Percentiles rank a stretch among this genome's conserved stretches.
Evolutionary conservation across 768 basidiomycete genomes (phyloP).

Genomic region (Lentinula aciculospora): DNA sequence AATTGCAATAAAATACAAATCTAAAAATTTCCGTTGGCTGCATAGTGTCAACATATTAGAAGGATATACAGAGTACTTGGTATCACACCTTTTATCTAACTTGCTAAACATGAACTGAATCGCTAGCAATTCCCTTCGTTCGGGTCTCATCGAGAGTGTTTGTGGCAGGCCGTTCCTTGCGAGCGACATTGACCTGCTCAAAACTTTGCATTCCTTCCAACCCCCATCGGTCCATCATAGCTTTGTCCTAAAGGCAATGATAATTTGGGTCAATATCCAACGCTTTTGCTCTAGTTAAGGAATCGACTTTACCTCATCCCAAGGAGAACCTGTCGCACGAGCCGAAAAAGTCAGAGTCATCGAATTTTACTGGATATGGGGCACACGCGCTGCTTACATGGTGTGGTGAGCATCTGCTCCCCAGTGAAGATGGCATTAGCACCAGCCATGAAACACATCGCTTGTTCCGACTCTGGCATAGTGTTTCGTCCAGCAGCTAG

Average conservation of each 20-base stretch:
- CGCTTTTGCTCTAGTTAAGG: neutral
- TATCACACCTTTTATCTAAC: neutral
- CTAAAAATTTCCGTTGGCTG: neutral
- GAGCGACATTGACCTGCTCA: constrained; percentile 59
- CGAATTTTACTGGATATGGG: neutral
- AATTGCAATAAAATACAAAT: neutral
- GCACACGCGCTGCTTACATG: constrained; percentile 53
- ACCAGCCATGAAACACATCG: constrained; percentile 98
- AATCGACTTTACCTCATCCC: constrained; percentile 69
- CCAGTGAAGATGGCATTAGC: constrained; percentile 99
- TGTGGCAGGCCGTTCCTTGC: constrained; percentile 40
- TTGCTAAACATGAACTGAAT: neutral
- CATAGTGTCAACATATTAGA: neutral
- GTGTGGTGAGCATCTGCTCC: constrained; percentile 95
- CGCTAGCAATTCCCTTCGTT: neutral
- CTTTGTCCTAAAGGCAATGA: constrained; percentile 60
- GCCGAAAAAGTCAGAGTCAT: constrained; percentile 9
- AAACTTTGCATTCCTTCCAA: constrained; percentile 89
- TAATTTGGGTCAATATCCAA: constrained; percentile 9
- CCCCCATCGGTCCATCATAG: constrained; percentile 92
- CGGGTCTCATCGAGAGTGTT: constrained; percentile 4
- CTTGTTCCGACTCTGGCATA: constrained; percentile 86
- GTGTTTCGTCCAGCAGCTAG: constrained; percentile 92
- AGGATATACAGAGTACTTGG: too few relatives aligned
- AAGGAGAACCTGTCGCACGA: constrained; percentile 64